Conservation (phyloP, 139 green algal genomes). For the Nannochloris sp. region DNA sequence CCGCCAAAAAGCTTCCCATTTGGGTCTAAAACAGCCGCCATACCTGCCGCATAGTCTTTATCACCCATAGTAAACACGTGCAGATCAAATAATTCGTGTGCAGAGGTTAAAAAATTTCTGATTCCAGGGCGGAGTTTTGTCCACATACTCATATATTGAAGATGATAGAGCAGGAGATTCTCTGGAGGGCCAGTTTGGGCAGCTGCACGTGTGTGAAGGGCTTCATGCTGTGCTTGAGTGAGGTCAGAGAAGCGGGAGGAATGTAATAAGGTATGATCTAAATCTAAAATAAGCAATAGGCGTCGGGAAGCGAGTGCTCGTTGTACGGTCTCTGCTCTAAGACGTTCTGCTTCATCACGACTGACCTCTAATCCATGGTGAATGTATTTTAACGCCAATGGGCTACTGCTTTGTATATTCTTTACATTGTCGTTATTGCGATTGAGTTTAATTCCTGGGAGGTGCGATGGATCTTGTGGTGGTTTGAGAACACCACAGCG, state of each 20-base stretch:
- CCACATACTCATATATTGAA: conserved; percentile 76
- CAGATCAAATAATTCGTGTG: conserved; percentile 68
- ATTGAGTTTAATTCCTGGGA: neutral
- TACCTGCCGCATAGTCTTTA: conserved; percentile 74
- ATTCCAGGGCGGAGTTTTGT: conserved; percentile 86
- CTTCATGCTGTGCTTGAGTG: neutral
- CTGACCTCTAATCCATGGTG: conserved; percentile 37
- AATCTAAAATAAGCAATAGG: conserved; percentile 81
- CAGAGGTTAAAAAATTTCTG: conserved; percentile 50
- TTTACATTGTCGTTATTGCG: too few species aligned
- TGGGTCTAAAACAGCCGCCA: conserved; percentile 80
- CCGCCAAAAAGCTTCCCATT: conserved; percentile 51
- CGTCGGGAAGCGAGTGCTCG: conserved; percentile 24
- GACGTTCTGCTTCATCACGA: conserved; percentile 32
- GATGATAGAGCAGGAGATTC: conserved; percentile 41
- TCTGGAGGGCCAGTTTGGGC: conserved; percentile 6
- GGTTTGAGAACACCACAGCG: conserved; percentile 44
- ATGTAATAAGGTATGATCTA: conserved; percentile 95
- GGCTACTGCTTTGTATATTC: too few species aligned
- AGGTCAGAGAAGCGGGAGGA: conserved; percentile 45
- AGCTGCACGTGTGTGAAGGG: neutral
- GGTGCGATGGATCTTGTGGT: conserved; percentile 1
- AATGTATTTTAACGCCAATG: conserved; percentile 21
- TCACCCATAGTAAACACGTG: conserved; percentile 96
- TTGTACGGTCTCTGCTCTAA: conserved; percentile 14